phyloP scores from a whole-genome alignment of 2,329 filamentous ascomycete genomes.

The Parafenestella ontariensis region DNA sequence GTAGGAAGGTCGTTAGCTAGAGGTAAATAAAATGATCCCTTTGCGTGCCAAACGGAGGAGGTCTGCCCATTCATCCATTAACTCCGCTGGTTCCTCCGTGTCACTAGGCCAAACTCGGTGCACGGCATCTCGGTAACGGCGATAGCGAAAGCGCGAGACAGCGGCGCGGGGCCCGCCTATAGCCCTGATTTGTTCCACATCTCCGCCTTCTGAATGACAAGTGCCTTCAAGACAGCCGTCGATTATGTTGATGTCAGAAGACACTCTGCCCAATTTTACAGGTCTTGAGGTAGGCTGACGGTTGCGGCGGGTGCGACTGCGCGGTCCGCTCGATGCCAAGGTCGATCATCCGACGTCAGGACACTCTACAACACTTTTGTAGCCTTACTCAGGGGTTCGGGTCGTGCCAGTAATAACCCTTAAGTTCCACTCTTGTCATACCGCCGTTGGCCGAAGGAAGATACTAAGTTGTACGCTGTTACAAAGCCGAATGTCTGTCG shows the following conservation, averaged over 20 bases:
- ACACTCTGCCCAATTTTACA: too few relatives aligned
- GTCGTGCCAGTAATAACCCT: too few relatives aligned
- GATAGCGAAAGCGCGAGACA: constrained; percentile 19
- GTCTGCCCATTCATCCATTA: constrained; percentile 12
- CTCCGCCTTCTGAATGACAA: too few relatives aligned
- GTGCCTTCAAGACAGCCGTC: too few relatives aligned
- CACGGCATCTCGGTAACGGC: constrained; percentile 19
- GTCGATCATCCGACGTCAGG: not conserved
- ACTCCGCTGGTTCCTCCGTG: constrained; percentile 10
- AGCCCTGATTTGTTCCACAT: not conserved
- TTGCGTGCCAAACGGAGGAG: not conserved
- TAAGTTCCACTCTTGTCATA: not conserved
- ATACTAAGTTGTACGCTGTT: too few relatives aligned
- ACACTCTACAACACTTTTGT: too few relatives aligned
- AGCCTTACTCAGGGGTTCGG: too few relatives aligned
- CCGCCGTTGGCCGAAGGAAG: not conserved
- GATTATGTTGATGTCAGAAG: too few relatives aligned
- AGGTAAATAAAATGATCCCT: not conserved
- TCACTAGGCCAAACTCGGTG: constrained; percentile 1
- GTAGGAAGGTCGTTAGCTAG: not conserved
- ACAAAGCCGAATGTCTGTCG: not conserved
- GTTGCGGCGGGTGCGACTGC: not conserved
- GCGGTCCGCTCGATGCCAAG: not conserved
- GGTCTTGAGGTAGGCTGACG: not conserved
- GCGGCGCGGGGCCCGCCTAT: not conserved